Percentiles rank a stretch among this genome's conserved stretches.
These are phyloP conservation scores for Populus alba DNA, from an alignment of 345 rosid genomes.

Conservation along the genomic window DNA sequence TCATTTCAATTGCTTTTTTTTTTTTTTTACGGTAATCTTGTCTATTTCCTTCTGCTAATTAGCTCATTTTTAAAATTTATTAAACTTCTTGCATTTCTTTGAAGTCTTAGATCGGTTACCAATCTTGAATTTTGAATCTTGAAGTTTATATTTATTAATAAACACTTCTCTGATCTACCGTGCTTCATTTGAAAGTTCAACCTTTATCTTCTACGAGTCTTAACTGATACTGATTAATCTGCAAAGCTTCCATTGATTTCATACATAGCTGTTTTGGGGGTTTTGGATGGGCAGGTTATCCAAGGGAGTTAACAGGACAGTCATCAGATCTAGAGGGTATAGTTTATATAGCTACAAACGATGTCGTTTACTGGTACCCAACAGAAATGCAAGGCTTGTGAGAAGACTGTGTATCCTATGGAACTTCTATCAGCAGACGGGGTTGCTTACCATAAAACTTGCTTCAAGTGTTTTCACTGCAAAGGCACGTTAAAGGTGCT, in stretches of 20 bases:
- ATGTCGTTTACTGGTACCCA: conserved; percentile 97
- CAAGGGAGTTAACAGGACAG: background rate
- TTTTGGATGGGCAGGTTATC: conserved; percentile 5
- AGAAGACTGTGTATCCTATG: conserved; percentile 93
- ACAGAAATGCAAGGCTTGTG: conserved; percentile 93
- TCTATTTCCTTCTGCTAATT: background rate
- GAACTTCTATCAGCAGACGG: conserved; percentile 95
- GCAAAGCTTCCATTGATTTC: background rate
- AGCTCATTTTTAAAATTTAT: background rate
- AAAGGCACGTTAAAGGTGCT: conserved; percentile 82
- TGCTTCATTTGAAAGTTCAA: background rate
- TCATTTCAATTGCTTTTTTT: background rate
- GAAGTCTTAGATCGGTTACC: background rate
- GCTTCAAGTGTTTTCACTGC: conserved; percentile 96
- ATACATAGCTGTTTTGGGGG: background rate
- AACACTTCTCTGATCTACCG: background rate
- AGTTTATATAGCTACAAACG: conserved; percentile 9
- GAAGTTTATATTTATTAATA: background rate
- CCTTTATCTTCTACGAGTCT: background rate
- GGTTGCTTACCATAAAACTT: conserved; percentile 77
- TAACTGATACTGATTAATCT: background rate
- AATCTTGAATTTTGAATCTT: background rate
- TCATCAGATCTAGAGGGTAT: conserved; percentile 14
- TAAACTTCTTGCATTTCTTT: background rate
- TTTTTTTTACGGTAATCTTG: background rate